A percentile compares a stretch with the other conserved stretches of the same genome.
Evolutionary conservation across 805 yeast species (phyloP).

Genomic region (Cyberlindnera mycetangii): DNA sequence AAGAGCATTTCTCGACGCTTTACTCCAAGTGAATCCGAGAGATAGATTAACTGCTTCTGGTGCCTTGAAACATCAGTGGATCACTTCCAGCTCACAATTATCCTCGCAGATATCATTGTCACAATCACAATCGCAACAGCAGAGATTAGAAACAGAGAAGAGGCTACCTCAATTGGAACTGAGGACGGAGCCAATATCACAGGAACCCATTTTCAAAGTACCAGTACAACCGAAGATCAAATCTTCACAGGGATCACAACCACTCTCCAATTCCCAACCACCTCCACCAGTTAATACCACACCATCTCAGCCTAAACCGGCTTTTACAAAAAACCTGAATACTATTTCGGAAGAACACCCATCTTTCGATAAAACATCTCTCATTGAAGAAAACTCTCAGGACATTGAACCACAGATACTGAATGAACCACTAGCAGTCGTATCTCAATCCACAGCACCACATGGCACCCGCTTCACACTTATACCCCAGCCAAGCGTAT

Average conservation of each 20-base stretch:
- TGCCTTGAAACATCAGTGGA: conserved; percentile 84
- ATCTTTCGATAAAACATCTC: conserved; percentile 22
- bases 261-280: neutral
- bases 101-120: conserved; percentile 54
- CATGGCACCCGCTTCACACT: conserved; percentile 64
- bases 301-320: conserved; percentile 1
- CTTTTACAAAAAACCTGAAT: neutral
- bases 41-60: conserved; percentile 68
- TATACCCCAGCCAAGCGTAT: conserved; percentile 46
- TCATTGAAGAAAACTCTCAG: conserved; percentile 11
- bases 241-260: conserved; percentile 5
- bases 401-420: neutral
- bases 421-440: neutral
- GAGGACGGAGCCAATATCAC: neutral
- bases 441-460: conserved; percentile 33
- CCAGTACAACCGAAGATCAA: conserved; percentile 11
- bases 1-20: conserved; percentile 61
- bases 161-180: conserved; percentile 6
- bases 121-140: conserved; percentile 70
- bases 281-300: neutral
- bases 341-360: conserved; percentile 17
- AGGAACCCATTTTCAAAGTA: conserved; percentile 24
- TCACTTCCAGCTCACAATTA: conserved; percentile 30
- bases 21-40: conserved; percentile 76
- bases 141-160: conserved; percentile 31